phyloP scores from a whole-genome alignment of 148 eudicot species.

The Camellia japonica region DNA sequence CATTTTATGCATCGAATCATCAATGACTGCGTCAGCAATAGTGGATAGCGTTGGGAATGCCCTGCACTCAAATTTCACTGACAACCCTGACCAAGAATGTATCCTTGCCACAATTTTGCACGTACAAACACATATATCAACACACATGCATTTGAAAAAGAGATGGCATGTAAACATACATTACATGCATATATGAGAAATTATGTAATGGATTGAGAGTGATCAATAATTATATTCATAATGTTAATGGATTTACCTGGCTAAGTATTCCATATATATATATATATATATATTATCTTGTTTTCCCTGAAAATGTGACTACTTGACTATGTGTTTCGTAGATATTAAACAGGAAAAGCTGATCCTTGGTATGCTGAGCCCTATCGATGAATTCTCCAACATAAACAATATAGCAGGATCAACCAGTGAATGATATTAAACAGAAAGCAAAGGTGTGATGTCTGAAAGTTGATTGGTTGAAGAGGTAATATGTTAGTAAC shows the following conservation, averaged over 20 bases:
- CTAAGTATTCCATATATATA: background rate
- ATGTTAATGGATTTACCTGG: too few species aligned
- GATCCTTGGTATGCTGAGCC: conserved; percentile 66
- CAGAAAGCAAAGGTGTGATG: background rate
- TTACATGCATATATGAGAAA: background rate
- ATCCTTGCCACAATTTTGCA: conserved; percentile 30
- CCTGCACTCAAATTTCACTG: conserved; percentile 85
- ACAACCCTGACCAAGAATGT: conserved; percentile 87
- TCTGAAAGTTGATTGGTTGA: background rate
- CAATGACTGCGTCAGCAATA: conserved; percentile 96
- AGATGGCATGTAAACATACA: background rate
- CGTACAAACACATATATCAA: background rate
- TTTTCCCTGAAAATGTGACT: background rate
- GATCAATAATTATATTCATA: background rate
- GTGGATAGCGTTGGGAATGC: conserved; percentile 91
- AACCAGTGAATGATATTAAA: conserved; percentile 7
- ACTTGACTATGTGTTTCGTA: conserved; percentile 28
- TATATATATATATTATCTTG: background rate
- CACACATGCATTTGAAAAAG: background rate
- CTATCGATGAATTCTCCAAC: conserved; percentile 35
- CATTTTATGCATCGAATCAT: conserved; percentile 92
- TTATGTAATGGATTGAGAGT: background rate
- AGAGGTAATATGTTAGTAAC: too few species aligned
- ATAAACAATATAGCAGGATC: conserved; percentile 14
- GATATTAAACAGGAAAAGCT: conserved; percentile 77